These are phyloP conservation scores for Austropuccinia psidii DNA, from an alignment of 1,284 basidiomycete species.

Conservation along the genomic window DNA sequence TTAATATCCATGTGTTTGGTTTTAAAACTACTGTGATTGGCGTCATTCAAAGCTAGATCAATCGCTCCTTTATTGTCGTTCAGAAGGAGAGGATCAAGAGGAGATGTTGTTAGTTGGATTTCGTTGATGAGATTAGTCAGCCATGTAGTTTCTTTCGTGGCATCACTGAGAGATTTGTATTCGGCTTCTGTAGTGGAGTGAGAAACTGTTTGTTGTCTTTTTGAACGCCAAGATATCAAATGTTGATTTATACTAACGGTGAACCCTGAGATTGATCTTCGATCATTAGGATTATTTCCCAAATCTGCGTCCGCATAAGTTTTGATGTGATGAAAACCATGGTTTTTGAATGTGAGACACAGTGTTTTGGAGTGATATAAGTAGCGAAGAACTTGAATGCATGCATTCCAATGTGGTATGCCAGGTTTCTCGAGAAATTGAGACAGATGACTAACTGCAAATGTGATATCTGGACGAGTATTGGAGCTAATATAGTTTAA, in stretches of 20 bases:
- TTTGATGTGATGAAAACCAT: neutral
- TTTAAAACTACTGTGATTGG: conserved; percentile 42
- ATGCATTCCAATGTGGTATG: too few relatives aligned
- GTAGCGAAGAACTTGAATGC: too few relatives aligned
- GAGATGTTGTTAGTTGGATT: conserved; percentile 38
- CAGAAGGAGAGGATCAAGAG: conserved; percentile 21
- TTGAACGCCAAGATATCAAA: conserved; percentile 47
- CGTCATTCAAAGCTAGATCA: conserved; percentile 46
- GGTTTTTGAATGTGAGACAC: too few relatives aligned
- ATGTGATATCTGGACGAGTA: too few relatives aligned
- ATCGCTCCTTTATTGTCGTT: conserved; percentile 51
- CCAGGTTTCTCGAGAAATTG: too few relatives aligned
- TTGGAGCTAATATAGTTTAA: too few relatives aligned
- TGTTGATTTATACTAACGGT: neutral
- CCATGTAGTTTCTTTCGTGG: conserved; percentile 49
- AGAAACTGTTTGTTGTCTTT: conserved; percentile 48
- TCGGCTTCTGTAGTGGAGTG: conserved; percentile 51
- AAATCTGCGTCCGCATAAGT: neutral
- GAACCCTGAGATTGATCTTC: neutral
- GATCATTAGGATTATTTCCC: neutral
- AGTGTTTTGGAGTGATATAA: too few relatives aligned
- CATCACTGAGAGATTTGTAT: conserved; percentile 53
- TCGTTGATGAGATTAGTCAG: conserved; percentile 43
- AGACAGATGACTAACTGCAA: too few relatives aligned
- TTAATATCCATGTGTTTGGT: conserved; percentile 52